Base-by-base conservation (phyloP, 371 early-diverging fungal species). In the Dichotomocladium elegans region DNA sequence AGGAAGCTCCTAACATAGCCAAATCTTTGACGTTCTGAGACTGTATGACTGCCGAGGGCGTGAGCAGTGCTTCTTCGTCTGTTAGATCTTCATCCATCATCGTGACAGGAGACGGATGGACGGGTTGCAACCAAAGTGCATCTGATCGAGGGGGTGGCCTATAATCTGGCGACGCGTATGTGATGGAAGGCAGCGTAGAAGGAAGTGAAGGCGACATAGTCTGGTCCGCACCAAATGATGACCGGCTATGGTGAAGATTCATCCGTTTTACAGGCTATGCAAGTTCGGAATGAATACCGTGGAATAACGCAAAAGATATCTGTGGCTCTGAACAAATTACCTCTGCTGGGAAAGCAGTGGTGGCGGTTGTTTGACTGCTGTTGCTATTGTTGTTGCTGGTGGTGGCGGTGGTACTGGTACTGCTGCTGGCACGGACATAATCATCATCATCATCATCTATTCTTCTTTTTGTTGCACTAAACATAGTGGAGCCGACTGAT, bases 111-210 rank as follows among this genome's bases (percentile, higher is more conserved):
- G 45, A 14, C 28, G 46, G 34, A 15, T 33, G 54, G 8, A 35
- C 33, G 24, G 12, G 57, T 44, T 51, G 58, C 9, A 57, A 24
- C 58, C 58, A 57, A 33, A 57, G 58, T 8, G 58, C 58, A 40
- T 57, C 58, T 4, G 34, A 31, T 12, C 58, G 58, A 37, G 61
- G 61, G 9, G 59, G 59, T 25, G 61, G 61, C 9, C 61, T 12
- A 25, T 61, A 61, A 37, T 61, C 61, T 2, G 61, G 55, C 10
- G 61, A 56, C 11, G 61, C 61, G 37, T 51, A 61, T n/a, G 61
- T 61, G 24, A 61, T 49, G 6, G 61, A 50, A 25, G 61, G 61
- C 27, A 60, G 35, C 3, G 29, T 25, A 5, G 40, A 4, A n/a
- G n/a, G n/a, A n/a, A n/a, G n/a, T n/a, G n/a, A n/a, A n/a, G n/a